Percentiles rank a stretch among this genome's conserved stretches.
These are phyloP conservation scores for Solanum virginianum DNA, from an alignment of 257 asterid genomes.

Conservation along the genomic window DNA sequence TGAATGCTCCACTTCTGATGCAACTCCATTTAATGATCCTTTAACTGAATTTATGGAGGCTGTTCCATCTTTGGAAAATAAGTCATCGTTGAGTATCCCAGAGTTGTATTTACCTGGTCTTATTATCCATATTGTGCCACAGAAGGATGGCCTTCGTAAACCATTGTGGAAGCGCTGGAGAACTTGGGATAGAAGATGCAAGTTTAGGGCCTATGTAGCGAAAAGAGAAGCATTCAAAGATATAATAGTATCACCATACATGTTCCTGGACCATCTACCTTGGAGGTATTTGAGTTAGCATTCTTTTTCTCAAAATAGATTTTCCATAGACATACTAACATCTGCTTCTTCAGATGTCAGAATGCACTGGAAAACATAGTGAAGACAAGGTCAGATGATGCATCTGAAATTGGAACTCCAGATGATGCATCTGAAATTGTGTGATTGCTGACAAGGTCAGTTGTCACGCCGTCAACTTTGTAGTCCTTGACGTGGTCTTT, in stretches of 20 bases:
- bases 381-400: background rate
- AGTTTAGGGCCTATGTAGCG: slow-evolving; percentile 12
- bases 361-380: background rate
- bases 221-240: slow-evolving; percentile 17
- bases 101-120: slow-evolving; percentile 22
- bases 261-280: slow-evolving; percentile 29
- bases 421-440: background rate
- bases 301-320: background rate
- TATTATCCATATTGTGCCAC: slow-evolving; percentile 15
- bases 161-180: slow-evolving; percentile 16
- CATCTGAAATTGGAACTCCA: background rate
- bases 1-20: background rate
- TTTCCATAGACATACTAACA: background rate
- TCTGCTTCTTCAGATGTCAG: background rate
- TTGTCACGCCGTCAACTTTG: background rate
- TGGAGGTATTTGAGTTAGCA: slow-evolving; percentile 14
- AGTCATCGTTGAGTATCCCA: background rate
- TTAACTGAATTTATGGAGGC: background rate
- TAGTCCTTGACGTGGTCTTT: background rate
- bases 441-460: background rate
- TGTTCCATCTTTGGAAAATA: slow-evolving; percentile 1
- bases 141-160: background rate
- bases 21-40: background rate
- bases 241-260: slow-evolving; percentile 15
- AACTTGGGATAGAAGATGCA: background rate